These are phyloP conservation scores for Solanum sparsipilum DNA, from an alignment of 257 asterid genomes.

Conservation along the genomic window DNA sequence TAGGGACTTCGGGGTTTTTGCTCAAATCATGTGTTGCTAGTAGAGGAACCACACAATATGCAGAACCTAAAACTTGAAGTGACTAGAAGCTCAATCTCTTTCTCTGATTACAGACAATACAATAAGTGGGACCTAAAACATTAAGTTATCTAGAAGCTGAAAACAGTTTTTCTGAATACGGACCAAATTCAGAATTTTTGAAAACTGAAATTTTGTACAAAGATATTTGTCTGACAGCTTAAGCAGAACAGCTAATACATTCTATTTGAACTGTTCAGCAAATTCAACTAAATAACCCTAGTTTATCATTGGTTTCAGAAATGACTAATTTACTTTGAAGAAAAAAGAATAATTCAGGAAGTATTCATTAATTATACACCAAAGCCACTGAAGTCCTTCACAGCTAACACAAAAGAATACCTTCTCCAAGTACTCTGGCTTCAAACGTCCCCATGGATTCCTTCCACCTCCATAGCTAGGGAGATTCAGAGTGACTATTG, in stretches of 20 bases:
- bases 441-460: constrained; percentile 87
- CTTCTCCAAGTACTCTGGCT: constrained; percentile 78
- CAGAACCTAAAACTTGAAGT: not conserved
- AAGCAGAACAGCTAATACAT: not conserved
- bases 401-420: constrained; percentile 17
- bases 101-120: not conserved
- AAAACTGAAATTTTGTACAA: not conserved
- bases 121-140: not conserved
- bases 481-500: constrained; percentile 81
- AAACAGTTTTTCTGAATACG: not conserved
- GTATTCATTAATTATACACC: not conserved
- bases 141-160: not conserved
- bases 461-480: constrained; percentile 98
- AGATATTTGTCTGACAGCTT: not conserved
- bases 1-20: not conserved
- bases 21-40: not conserved
- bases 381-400: not conserved
- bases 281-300: not conserved
- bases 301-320: not conserved
- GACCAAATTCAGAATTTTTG: not conserved
- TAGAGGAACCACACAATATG: not conserved
- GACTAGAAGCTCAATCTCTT: not conserved
- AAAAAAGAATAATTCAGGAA: not conserved
- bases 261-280: not conserved
- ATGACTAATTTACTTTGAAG: not conserved